Evolutionary conservation across 495 filamentous ascomycete genomes (phyloP), one percentile per base, ranked within the genome.

Genomic region (Podospora didyma): DNA sequence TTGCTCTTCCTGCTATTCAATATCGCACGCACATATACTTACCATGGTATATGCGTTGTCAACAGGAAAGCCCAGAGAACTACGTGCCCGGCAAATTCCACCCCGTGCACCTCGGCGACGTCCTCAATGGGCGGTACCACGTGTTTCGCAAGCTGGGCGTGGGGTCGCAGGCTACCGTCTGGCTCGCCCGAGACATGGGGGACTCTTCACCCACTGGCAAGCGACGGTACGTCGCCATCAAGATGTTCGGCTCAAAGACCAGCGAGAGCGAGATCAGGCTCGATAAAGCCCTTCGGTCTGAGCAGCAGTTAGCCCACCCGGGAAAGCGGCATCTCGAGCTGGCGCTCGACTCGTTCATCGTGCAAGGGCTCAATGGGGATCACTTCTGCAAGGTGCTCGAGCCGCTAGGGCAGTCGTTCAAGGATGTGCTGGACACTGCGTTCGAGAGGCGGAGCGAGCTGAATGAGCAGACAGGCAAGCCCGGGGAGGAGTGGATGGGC

Each of bases 141-240:
- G 59, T 79, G 50, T 49, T 77, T 11, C 66, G 62, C 49, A 82
- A 81, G 62, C 63, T 80, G 35, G 75, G 79, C 7, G 78, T 74
- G 57, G 79, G 79, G 6, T 63, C 52, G 39, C 72, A 66, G 37
- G 71, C 69, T 0, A 77, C 72, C 1, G 74, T 77, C 39, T 76
- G 74, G 74, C 60, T 65, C 4, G 56, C 44, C 34, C 17, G 24
- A 4, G 62, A 65, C 19, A 12, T 61, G 9, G 44, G 35, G n/a
- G 54, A 53, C n/a, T 24, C 26, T 17, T 46, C 17, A 10, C 1
- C 12, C 16, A 42, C 31, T 11, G 46, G 57, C 19, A 49, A 57
- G 12, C 39, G 59, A n/a, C 50, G 20, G 20, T 61, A 46, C 21
- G 17, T 49, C 0, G 62, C 62, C 7, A 49, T 65, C 24, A 65